Evolutionary conservation across 148 eudicot genomes (phyloP).

Genomic region (Dysphania ambrosioides): DNA sequence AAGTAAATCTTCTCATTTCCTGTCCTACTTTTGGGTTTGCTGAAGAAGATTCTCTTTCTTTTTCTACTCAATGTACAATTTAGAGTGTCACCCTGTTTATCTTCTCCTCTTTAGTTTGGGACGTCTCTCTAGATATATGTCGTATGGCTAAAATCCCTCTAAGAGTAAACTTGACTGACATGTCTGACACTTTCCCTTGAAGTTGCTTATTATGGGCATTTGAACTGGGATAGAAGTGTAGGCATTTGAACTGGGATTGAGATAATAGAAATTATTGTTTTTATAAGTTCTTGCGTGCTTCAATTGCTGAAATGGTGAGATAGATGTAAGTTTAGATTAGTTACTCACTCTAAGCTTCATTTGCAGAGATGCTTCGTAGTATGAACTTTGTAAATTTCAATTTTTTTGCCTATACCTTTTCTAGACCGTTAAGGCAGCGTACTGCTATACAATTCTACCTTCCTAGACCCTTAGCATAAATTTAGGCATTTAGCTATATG

Average conservation of each 20-base stretch:
- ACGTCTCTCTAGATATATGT: neutral
- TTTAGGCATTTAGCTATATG: too few species aligned
- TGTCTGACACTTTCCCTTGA: neutral
- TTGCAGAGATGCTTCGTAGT: neutral
- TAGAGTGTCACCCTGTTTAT: neutral
- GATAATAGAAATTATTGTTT: neutral
- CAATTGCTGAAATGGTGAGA: neutral
- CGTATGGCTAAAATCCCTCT: neutral
- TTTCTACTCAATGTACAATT: neutral
- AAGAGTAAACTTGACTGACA: neutral
- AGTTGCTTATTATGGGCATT: neutral
- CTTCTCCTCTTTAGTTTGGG: neutral
- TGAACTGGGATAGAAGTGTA: neutral
- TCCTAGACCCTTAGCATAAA: neutral
- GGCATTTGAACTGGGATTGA: slow-evolving; percentile 5
- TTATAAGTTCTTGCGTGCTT: neutral
- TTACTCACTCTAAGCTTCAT: neutral
- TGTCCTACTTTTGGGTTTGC: neutral
- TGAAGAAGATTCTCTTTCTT: neutral
- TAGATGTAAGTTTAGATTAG: neutral
- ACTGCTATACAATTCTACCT: too few species aligned
- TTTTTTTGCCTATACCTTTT: neutral
- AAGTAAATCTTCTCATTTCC: neutral
- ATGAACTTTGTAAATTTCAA: neutral
- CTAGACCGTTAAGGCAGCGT: neutral